Evolutionary conservation across 2,329 filamentous ascomycete species (phyloP).

Genomic region (Colletotrichum higginsianum): DNA sequence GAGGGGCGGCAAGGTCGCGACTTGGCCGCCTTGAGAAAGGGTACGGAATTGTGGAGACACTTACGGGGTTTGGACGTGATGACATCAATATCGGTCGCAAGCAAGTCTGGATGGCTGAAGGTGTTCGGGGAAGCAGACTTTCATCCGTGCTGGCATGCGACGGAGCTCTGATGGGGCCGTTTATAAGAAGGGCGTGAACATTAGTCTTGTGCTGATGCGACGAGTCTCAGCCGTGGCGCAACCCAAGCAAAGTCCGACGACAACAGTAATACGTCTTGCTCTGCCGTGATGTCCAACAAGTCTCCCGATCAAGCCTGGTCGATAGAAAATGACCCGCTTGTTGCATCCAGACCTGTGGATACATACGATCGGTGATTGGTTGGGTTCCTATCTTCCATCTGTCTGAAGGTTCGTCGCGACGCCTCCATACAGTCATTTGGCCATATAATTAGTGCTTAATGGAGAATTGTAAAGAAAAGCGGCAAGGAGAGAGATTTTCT

Average conservation of each 20-base stretch:
- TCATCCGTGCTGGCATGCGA: constrained; percentile 26
- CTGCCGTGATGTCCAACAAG: neutral
- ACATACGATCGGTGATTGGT: neutral
- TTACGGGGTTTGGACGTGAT: constrained; percentile 33
- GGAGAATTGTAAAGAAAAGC: neutral
- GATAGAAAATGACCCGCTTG: neutral
- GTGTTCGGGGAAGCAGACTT: neutral
- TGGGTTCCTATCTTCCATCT: neutral
- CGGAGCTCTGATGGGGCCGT: constrained; percentile 20
- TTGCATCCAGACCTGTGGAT: constrained; percentile 11
- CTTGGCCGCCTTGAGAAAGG: constrained; percentile 41
- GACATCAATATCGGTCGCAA: constrained; percentile 33
- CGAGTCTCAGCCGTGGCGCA: constrained; percentile 21
- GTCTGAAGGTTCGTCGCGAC: constrained; percentile 4
- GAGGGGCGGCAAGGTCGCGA: constrained; percentile 38
- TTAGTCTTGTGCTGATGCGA: constrained; percentile 8
- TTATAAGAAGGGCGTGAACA: neutral
- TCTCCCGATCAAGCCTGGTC: neutral
- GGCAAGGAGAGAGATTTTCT: neutral
- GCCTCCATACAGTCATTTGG: neutral
- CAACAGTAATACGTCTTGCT: neutral
- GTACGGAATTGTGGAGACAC: constrained; percentile 36
- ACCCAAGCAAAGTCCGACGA: neutral
- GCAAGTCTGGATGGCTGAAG: constrained; percentile 14
- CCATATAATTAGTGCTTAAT: neutral